These are phyloP conservation scores for Pyronema omphalodes DNA, from an alignment of 495 filamentous ascomycete species.

Conservation along the genomic window DNA sequence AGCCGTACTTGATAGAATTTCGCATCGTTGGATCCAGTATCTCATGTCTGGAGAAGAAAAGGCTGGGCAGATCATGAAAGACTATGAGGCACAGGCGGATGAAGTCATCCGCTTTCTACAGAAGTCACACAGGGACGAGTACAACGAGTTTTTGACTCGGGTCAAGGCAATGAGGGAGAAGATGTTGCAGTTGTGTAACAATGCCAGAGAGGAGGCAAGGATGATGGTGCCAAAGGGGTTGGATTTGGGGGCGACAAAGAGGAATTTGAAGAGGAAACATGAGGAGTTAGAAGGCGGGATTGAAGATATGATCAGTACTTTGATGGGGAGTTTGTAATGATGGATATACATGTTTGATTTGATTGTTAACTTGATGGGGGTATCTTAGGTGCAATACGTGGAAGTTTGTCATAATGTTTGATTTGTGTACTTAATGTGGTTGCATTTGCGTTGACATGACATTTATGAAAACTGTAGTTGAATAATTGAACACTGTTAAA, in stretches of 20 bases:
- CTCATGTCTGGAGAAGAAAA: slow-evolving; percentile 19
- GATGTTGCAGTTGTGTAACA: background rate
- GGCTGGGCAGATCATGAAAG: slow-evolving; percentile 9
- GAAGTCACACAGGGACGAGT: slow-evolving; percentile 12
- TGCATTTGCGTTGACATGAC: too few species aligned
- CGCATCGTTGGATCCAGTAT: slow-evolving; percentile 11
- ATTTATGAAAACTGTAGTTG: too few species aligned
- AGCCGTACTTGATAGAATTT: slow-evolving; percentile 14
- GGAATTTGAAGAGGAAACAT: background rate
- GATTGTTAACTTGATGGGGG: too few species aligned
- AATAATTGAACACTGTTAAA: too few species aligned
- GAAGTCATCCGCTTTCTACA: slow-evolving; percentile 6
- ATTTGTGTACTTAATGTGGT: too few species aligned
- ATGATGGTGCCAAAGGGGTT: background rate
- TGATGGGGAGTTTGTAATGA: background rate
- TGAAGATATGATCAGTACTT: background rate
- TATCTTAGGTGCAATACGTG: too few species aligned
- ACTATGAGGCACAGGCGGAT: slow-evolving; percentile 14
- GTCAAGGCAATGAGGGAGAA: slow-evolving; percentile 4
- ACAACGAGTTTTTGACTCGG: slow-evolving; percentile 8
- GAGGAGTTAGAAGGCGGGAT: background rate
- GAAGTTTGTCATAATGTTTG: too few species aligned
- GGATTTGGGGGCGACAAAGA: background rate
- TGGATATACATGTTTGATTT: too few species aligned
- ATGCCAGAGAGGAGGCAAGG: background rate